phyloP scores from a whole-genome alignment of 2,329 filamentous ascomycete species.

The Pseudocercospora macadamiae region DNA sequence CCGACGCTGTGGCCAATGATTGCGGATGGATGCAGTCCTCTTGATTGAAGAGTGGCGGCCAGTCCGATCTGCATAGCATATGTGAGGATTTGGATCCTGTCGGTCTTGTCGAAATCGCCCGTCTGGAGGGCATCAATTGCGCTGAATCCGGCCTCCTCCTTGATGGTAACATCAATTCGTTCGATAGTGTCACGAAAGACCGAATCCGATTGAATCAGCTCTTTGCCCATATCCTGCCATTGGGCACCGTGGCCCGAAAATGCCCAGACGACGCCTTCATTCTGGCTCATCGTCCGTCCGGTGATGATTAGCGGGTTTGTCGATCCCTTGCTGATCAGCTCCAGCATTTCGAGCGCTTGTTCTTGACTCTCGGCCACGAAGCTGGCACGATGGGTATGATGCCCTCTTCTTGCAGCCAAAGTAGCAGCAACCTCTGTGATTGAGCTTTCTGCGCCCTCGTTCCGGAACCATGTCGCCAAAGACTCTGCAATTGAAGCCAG shows the following conservation, averaged over 20 bases:
- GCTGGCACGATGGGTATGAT: background rate
- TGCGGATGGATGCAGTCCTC: background rate
- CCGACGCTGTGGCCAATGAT: background rate
- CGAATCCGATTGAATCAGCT: slow-evolving; percentile 11
- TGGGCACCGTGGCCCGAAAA: slow-evolving; percentile 32
- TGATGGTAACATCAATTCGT: background rate
- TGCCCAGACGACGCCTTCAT: background rate
- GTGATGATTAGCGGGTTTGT: background rate
- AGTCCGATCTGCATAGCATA: background rate
- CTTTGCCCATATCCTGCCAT: slow-evolving; percentile 23
- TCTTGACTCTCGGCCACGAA: background rate
- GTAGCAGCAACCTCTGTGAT: background rate
- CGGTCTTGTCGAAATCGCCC: background rate
- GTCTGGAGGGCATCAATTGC: background rate
- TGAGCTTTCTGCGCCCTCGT: background rate
- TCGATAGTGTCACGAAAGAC: slow-evolving; percentile 10
- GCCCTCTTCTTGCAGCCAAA: background rate
- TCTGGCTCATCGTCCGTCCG: background rate
- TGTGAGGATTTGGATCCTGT: background rate
- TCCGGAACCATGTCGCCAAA: background rate
- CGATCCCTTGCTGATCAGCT: background rate
- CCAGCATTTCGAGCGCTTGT: background rate
- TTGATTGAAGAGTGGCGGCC: background rate
- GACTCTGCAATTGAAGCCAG: background rate
- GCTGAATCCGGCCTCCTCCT: background rate